phyloP scores from a whole-genome alignment of 768 basidiomycete species.

The Tricholoma bakamatsutake region DNA sequence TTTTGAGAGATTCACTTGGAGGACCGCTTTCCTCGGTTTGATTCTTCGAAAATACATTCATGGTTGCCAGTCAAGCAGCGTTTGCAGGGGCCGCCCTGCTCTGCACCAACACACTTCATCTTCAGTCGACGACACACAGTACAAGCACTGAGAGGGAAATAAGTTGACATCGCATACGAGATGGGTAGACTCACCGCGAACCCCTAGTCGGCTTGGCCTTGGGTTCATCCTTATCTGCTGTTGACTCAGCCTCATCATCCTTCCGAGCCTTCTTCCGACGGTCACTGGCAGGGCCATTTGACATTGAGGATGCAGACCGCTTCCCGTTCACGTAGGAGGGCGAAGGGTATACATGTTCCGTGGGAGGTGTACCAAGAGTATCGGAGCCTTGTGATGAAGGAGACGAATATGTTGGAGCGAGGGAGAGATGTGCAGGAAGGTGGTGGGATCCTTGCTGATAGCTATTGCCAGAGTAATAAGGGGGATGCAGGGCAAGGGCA shows the following conservation, averaged over 20 bases:
- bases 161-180: not conserved
- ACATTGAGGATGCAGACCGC: constrained; percentile 51
- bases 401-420: constrained; percentile 61
- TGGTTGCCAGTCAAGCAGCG: constrained; percentile 74
- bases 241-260: constrained; percentile 48
- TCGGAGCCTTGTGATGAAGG: constrained; percentile 80
- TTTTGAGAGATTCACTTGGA: constrained; percentile 52
- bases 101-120: constrained; percentile 91
- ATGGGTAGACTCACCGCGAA: constrained; percentile 51
- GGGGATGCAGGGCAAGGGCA: constrained; percentile 57
- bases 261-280: constrained; percentile 56
- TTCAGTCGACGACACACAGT: constrained; percentile 88
- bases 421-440: constrained; percentile 48
- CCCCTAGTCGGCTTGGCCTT: constrained; percentile 85
- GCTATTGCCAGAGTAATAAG: constrained; percentile 48
- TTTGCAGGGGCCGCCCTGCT: constrained; percentile 88
- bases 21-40: constrained; percentile 88
- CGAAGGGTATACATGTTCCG: constrained; percentile 53
- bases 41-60: constrained; percentile 96
- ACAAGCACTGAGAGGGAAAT: constrained; percentile 60
- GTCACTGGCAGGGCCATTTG: constrained; percentile 31
- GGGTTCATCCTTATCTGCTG: constrained; percentile 51
- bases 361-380: constrained; percentile 66
- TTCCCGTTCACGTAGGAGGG: constrained; percentile 56
- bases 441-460: constrained; percentile 45